Evolutionary conservation across 1,139 yeast species (phyloP), one percentile per base, ranked within the genome.

Genomic region (Pichia sp.): DNA sequence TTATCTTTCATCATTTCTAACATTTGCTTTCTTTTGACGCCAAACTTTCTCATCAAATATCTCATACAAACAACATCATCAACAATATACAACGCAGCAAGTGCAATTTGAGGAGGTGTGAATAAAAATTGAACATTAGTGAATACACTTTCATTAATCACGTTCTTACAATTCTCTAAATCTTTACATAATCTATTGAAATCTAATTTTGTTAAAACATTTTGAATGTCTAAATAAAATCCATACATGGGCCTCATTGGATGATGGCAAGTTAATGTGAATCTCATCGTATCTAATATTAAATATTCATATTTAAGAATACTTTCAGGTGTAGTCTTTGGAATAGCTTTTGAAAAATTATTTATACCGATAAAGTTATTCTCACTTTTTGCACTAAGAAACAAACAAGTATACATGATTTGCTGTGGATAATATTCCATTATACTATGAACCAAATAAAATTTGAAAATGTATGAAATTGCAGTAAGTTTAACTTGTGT

Each of bases 91-190:
- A 90, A 72, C 7, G 94, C 88, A 0, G 97, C 95, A 48, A 92
- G 69, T 0, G 97, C 96, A 36, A 92, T 85, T 59, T 92, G 98
- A 1, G 98, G 96, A 2, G 98, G 98, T 0, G 97, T 82, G 64
- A 71, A 92, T 32, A 81, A 69, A 58, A 88, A 90, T 16, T 76
- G 70, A 4, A 79, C 90, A 61, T 90, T 96, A 29, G 94, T 80
- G 40, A 85, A 69, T 43, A 89, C 65, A 0, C 85, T 76, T 20
- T 81, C 83, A 42, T 80, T 77, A 8, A 88, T 72, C 67, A 82
- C 30, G 70, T 72, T 56, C 84, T 78, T 3, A 95, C 87, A 27
- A 37, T 71, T 68, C 59, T 87, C 95, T 63, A 86, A 87, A 37
- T 77, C 70, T 46, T 71, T 69, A 1, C 79, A 80, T 25, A 79